These are phyloP conservation scores for Microbotryum saponariae DNA, from an alignment of 1,284 basidiomycete genomes.

Conservation along the genomic window DNA sequence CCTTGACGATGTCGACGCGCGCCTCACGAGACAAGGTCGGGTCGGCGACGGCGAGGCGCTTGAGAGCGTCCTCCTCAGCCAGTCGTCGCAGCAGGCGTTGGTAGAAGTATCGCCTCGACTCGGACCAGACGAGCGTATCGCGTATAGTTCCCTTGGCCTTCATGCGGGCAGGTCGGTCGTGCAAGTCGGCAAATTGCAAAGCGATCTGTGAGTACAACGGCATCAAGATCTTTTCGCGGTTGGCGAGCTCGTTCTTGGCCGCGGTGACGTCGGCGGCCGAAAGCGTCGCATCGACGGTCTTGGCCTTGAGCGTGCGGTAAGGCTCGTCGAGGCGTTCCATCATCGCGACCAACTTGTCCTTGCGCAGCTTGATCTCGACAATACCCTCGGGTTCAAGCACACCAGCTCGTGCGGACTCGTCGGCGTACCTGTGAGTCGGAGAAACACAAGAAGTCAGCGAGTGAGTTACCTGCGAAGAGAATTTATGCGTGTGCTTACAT, in stretches of 20 bases:
- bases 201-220: constrained; percentile 93
- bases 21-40: constrained; percentile 36
- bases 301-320: constrained; percentile 73
- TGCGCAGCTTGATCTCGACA: constrained; percentile 65
- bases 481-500: constrained; percentile 61
- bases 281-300: constrained; percentile 64
- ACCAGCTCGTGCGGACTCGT: constrained; percentile 90
- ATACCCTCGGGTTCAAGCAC: constrained; percentile 97
- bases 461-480: no score
- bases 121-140: constrained; percentile 73
- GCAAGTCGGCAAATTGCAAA: constrained; percentile 89
- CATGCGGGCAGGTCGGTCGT: constrained; percentile 92
- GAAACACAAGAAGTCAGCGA: neutral
- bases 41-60: constrained; percentile 37
- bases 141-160: constrained; percentile 86
- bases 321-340: constrained; percentile 89
- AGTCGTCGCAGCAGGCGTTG: constrained; percentile 70
- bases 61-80: constrained; percentile 41
- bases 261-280: constrained; percentile 64
- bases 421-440: constrained; percentile 50
- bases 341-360: constrained; percentile 74
- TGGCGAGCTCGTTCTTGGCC: constrained; percentile 60
- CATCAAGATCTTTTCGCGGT: constrained; percentile 72
- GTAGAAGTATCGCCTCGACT: constrained; percentile 88
- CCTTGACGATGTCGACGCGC: constrained; percentile 33